phyloP scores from a whole-genome alignment of 2,329 filamentous ascomycete species.

The Claviceps sorghi region DNA sequence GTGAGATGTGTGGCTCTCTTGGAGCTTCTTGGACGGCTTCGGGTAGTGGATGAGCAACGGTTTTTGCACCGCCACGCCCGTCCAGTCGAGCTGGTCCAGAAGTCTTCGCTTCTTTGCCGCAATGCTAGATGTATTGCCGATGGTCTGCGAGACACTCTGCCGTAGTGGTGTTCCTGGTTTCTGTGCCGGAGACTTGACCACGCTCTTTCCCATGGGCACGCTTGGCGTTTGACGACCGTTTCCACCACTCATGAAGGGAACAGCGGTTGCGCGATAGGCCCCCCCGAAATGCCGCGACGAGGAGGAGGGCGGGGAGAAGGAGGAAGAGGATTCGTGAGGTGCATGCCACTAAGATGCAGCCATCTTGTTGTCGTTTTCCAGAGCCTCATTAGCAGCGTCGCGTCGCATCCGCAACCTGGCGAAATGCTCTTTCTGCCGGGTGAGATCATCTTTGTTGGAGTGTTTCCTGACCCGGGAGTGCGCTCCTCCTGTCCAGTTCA shows the following conservation, averaged over 20 bases:
- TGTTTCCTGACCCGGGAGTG: constrained; percentile 21
- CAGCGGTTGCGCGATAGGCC: no score
- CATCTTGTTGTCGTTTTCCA: background rate
- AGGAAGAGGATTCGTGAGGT: background rate
- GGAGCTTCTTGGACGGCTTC: constrained; percentile 5
- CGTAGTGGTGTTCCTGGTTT: background rate
- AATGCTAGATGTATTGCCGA: constrained; percentile 4
- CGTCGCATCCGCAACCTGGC: constrained; percentile 18
- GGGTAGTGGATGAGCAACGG: constrained; percentile 12
- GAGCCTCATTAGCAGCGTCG: background rate
- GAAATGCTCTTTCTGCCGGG: constrained; percentile 24
- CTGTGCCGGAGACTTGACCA: background rate
- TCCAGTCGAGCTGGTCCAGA: constrained; percentile 17
- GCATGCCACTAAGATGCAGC: background rate
- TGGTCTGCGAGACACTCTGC: background rate
- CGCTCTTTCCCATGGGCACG: background rate
- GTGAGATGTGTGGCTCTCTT: background rate
- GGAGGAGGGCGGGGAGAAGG: background rate
- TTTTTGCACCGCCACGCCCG: constrained; percentile 18
- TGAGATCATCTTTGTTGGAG: constrained; percentile 18
- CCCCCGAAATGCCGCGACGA: background rate
- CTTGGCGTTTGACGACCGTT: background rate
- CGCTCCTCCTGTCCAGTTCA: constrained; percentile 29
- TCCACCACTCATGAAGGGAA: constrained; percentile 1
- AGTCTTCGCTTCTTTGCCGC: constrained; percentile 13